phyloP scores from a whole-genome alignment of 2,329 filamentous ascomycete genomes.

The Ophiostoma sp. region DNA sequence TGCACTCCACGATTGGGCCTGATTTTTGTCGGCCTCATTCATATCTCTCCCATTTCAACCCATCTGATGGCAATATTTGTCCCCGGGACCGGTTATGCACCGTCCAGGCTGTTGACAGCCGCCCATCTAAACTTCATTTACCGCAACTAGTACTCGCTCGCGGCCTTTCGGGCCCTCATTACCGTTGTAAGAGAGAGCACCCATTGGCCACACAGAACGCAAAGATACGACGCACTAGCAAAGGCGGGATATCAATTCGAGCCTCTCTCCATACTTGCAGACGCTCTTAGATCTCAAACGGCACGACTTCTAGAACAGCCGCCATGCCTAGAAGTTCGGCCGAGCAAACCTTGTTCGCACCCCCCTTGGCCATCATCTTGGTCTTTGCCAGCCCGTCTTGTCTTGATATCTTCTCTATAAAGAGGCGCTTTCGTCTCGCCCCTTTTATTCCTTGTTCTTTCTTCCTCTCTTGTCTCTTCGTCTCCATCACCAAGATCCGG shows the following conservation, averaged over 20 bases:
- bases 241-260: background rate
- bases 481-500: conserved; percentile 23
- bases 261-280: background rate
- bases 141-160: background rate
- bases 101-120: conserved; percentile 21
- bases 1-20: background rate
- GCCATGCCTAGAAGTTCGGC: background rate
- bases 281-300: background rate
- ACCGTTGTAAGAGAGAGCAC: background rate
- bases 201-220: background rate
- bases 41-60: background rate
- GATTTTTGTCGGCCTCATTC: background rate
- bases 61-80: conserved; percentile 2
- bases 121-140: conserved; percentile 24
- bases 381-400: background rate
- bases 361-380: background rate
- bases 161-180: conserved; percentile 25
- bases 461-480: conserved; percentile 1
- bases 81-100: conserved; percentile 23
- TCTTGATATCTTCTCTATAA: conserved; percentile 16
- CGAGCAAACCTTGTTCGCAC: background rate
- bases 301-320: conserved; percentile 20
- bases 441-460: background rate
- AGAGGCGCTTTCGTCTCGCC: background rate
- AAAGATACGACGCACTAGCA: background rate